A percentile compares a stretch with the other conserved stretches of the same genome.
These are phyloP conservation scores for Fomitopsis palustris DNA, from an alignment of 1,284 basidiomycete species.

Conservation along the genomic window DNA sequence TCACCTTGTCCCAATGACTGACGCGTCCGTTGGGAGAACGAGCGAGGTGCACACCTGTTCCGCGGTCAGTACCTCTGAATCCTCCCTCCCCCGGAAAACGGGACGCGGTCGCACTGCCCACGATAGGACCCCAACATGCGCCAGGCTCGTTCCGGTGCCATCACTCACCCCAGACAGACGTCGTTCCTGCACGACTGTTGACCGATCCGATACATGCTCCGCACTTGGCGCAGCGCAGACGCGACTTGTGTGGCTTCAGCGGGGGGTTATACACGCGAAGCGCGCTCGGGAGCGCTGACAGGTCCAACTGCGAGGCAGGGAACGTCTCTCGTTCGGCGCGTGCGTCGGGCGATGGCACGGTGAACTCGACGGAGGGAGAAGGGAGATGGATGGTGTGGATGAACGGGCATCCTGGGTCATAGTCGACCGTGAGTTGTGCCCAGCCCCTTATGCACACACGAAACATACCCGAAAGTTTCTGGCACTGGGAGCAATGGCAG, in stretches of 20 bases:
- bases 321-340: neutral
- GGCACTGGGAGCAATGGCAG: neutral
- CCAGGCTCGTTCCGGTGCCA: neutral
- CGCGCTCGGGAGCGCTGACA: constrained; percentile 31
- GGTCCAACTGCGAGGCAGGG: neutral
- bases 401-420: constrained; percentile 39
- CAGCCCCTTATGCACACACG: too few relatives aligned
- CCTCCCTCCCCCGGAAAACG: too few relatives aligned
- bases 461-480: neutral
- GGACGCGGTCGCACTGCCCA: too few relatives aligned
- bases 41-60: constrained; percentile 34
- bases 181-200: constrained; percentile 41
- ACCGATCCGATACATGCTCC: constrained; percentile 48
- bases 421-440: too few relatives aligned
- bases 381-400: constrained; percentile 58
- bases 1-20: constrained; percentile 43
- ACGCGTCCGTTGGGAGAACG: constrained; percentile 46
- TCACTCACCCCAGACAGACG: constrained; percentile 51
- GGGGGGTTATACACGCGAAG: constrained; percentile 38
- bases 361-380: constrained; percentile 48
- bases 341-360: constrained; percentile 9
- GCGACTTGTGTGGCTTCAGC: constrained; percentile 50
- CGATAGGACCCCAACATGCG: too few relatives aligned
- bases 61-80: neutral
- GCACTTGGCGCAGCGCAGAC: constrained; percentile 57